phyloP scores from a whole-genome alignment of 2,329 filamentous ascomycete species.

The Ascochyta lentis region DNA sequence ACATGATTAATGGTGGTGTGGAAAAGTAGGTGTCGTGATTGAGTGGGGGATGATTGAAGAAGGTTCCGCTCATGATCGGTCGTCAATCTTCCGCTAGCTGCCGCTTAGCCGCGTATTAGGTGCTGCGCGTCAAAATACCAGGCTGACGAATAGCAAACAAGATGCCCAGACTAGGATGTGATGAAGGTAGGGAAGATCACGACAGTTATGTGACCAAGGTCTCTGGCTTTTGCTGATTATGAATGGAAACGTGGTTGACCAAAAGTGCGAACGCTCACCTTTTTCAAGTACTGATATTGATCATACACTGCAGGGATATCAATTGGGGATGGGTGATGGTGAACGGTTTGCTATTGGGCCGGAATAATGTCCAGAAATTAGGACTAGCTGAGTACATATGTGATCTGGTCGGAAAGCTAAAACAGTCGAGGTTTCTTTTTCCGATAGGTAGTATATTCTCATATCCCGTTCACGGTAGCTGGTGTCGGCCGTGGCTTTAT shows the following conservation, averaged over 20 bases:
- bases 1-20: slow-evolving; percentile 46
- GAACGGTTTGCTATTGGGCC: background rate
- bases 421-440: background rate
- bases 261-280: background rate
- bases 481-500: background rate
- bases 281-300: background rate
- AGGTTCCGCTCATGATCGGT: slow-evolving; percentile 41
- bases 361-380: background rate
- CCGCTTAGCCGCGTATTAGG: slow-evolving; percentile 39
- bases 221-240: background rate
- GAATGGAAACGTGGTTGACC: background rate
- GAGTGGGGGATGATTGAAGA: slow-evolving; percentile 26
- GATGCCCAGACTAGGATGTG: slow-evolving; percentile 10
- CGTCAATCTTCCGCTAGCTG: slow-evolving; percentile 29
- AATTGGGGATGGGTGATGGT: background rate
- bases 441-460: background rate
- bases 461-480: background rate
- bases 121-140: slow-evolving; percentile 37
- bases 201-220: background rate
- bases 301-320: background rate
- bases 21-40: slow-evolving; percentile 38
- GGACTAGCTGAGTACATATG: background rate
- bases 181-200: background rate
- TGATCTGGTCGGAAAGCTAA: background rate
- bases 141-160: slow-evolving; percentile 21